These are phyloP conservation scores for Pleomassaria siparia DNA, from an alignment of 2,329 filamentous ascomycete species.

Conservation along the genomic window DNA sequence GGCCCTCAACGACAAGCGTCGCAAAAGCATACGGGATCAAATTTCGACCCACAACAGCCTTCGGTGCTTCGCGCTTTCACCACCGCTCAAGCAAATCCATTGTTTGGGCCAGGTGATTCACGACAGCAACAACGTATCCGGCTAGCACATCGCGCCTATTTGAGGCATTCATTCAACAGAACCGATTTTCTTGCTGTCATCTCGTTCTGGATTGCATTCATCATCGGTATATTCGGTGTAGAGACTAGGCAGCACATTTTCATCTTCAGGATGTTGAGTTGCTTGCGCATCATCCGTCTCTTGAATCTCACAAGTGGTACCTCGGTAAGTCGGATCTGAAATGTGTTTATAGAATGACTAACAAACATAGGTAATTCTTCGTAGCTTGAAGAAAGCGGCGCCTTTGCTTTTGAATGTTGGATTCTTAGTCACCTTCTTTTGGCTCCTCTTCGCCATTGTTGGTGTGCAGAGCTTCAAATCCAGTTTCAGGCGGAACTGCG, in stretches of 20 bases:
- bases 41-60: conserved; percentile 52
- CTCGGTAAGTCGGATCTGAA: conserved; percentile 60
- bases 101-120: conserved; percentile 59
- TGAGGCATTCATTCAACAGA: conserved; percentile 93
- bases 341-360: conserved; percentile 1
- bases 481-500: conserved; percentile 52
- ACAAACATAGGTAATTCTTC: conserved; percentile 72
- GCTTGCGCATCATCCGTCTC: conserved; percentile 87
- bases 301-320: conserved; percentile 91
- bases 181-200: conserved; percentile 92
- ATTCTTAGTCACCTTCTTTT: conserved; percentile 95
- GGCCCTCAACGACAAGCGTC: conserved; percentile 76
- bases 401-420: conserved; percentile 89
- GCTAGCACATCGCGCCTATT: conserved; percentile 85
- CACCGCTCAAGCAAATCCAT: conserved; percentile 62
- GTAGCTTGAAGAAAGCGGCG: conserved; percentile 92
- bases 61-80: conserved; percentile 79
- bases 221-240: conserved; percentile 68
- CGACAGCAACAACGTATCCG: conserved; percentile 80
- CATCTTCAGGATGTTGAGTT: conserved; percentile 95
- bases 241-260: conserved; percentile 74
- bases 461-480: conserved; percentile 88
- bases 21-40: conserved; percentile 52
- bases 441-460: conserved; percentile 94
- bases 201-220: conserved; percentile 92